phyloP scores from a whole-genome alignment of 192 early-diverging fungal species.

The Rhizophagus sp. region DNA sequence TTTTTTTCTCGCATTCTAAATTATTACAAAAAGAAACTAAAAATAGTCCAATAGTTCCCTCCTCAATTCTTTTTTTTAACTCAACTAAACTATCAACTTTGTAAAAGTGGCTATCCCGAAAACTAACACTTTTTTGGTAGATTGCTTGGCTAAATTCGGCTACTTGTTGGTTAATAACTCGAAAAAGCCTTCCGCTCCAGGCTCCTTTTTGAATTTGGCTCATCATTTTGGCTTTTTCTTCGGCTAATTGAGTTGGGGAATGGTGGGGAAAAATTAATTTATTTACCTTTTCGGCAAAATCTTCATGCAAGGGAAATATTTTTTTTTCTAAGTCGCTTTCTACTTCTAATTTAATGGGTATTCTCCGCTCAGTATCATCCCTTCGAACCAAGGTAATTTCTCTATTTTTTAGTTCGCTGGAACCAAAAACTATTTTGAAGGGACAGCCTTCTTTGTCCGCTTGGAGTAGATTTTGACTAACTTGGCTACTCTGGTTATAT shows the following conservation, averaged over 20 bases:
- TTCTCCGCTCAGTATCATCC: constrained; percentile 7
- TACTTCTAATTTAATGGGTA: constrained; percentile 12
- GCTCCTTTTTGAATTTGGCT: neutral
- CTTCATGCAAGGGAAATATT: neutral
- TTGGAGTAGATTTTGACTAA: constrained; percentile 11
- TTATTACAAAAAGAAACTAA: constrained; percentile 24
- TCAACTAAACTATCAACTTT: neutral
- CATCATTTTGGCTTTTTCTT: constrained; percentile 19
- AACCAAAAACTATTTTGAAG: constrained; percentile 13
- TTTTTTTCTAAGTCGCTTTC: constrained; percentile 11
- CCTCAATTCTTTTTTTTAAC: neutral
- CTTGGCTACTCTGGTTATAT: constrained; percentile 6
- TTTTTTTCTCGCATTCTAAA: constrained; percentile 13
- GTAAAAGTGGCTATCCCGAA: constrained; percentile 15
- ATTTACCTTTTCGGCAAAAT: constrained; percentile 5
- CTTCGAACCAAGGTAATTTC: constrained; percentile 14
- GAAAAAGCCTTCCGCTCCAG: neutral
- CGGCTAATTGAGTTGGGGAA: neutral
- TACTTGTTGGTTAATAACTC: neutral
- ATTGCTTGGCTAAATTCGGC: constrained; percentile 1
- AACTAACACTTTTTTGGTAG: constrained; percentile 24
- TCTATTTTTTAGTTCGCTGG: constrained; percentile 1
- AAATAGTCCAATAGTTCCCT: neutral
- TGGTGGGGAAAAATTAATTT: neutral
- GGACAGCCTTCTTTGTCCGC: constrained; percentile 25